These are phyloP conservation scores for Aristolochia contorta DNA, from an alignment of 164 flowering plant species.

Conservation along the genomic window DNA sequence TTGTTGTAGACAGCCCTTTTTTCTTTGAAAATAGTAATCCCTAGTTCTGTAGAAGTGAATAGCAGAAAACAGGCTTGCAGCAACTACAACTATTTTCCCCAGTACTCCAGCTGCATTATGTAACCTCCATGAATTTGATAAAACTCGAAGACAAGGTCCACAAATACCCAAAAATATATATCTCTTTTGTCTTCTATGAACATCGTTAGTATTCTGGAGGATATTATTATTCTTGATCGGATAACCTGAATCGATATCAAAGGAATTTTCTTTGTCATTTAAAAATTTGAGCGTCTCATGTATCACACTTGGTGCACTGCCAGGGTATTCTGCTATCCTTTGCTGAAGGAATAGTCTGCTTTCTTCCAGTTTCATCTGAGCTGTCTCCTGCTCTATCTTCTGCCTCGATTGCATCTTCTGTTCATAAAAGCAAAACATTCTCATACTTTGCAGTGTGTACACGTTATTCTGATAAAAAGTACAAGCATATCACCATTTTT, in stretches of 20 bases:
- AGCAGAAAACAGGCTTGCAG: conserved; percentile 5
- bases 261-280: conserved; percentile 1
- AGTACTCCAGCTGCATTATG: conserved; percentile 6
- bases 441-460: no score
- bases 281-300: conserved; percentile 15
- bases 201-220: background rate
- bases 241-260: background rate
- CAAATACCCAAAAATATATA: conserved; percentile 1
- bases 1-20: background rate
- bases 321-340: conserved; percentile 9
- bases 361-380: conserved; percentile 13
- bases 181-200: background rate
- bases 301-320: conserved; percentile 13
- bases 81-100: conserved; percentile 3
- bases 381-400: conserved; percentile 6
- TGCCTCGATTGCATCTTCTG: conserved; percentile 22
- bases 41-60: conserved; percentile 5
- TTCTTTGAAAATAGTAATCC: background rate
- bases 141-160: conserved; percentile 5
- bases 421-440: background rate
- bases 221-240: background rate
- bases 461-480: no score
- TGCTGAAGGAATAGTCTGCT: conserved; percentile 14
- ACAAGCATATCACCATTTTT: no score
- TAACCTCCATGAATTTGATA: conserved; percentile 13